A percentile compares a stretch with the other conserved stretches of the same genome.
phyloP scores from a whole-genome alignment of 2,329 filamentous ascomycete species.

The Aspergillus sp. region DNA sequence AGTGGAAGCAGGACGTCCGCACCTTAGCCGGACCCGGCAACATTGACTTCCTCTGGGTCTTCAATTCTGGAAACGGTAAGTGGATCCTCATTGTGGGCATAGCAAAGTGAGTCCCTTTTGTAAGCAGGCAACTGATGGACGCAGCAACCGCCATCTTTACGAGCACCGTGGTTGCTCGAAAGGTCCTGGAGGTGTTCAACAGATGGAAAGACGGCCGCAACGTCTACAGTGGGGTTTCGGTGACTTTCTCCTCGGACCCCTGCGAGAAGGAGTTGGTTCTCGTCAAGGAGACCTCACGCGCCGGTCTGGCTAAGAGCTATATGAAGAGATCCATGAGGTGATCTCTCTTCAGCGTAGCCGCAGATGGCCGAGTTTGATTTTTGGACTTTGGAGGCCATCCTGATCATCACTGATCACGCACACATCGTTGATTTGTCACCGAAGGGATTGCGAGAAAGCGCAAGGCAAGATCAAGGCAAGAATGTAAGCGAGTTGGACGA shows the following conservation, averaged over 20 bases:
- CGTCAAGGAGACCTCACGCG: constrained; percentile 18
- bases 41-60: constrained; percentile 43
- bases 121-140: constrained; percentile 18
- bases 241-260: constrained; percentile 41
- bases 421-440: too few relatives aligned
- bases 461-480: background rate
- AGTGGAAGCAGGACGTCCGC: constrained; percentile 37
- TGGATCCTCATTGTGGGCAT: background rate
- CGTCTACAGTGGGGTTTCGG: constrained; percentile 33
- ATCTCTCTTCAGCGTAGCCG: background rate
- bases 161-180: constrained; percentile 35
- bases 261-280: constrained; percentile 41
- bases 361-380: background rate
- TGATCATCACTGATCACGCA: background rate
- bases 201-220: constrained; percentile 24
- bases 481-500: background rate
- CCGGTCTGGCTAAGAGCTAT: constrained; percentile 16
- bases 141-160: constrained; percentile 42
- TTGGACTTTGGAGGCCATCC: background rate
- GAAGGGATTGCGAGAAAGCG: too few relatives aligned
- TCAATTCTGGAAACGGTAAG: constrained; percentile 46
- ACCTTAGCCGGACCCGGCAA: constrained; percentile 34
- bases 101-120: background rate
- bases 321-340: constrained; percentile 16
- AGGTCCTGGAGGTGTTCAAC: constrained; percentile 34